Evolutionary conservation across 768 basidiomycete species (phyloP).

Genomic region (Lactarius hatsudake): DNA sequence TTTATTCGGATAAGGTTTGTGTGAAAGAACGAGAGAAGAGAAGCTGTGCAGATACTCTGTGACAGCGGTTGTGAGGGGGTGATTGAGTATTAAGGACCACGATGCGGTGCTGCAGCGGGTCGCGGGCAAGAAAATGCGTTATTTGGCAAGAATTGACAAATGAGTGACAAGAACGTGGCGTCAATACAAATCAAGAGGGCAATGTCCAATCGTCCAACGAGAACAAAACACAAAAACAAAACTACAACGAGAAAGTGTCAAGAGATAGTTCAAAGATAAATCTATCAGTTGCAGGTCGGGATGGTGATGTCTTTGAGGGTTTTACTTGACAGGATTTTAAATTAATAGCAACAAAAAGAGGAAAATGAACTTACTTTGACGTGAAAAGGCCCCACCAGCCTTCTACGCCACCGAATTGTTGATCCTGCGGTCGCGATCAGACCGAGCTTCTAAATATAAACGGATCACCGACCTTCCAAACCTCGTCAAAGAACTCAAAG

Average conservation of each 20-base stretch:
- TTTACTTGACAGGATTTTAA: conserved; percentile 43
- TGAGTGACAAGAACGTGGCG: conserved; percentile 15
- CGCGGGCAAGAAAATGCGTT: conserved; percentile 2
- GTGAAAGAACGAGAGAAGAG: background rate
- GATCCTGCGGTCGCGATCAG: conserved; percentile 39
- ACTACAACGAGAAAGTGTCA: background rate
- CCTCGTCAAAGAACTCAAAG: conserved; percentile 80
- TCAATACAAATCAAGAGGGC: background rate
- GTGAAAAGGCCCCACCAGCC: conserved; percentile 70
- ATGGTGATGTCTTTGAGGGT: conserved; percentile 70
- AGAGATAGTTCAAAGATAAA: background rate
- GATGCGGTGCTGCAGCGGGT: too few species aligned
- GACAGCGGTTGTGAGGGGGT: conserved; percentile 3
- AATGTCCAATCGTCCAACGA: background rate
- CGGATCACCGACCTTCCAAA: conserved; percentile 61
- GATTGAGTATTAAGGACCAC: background rate
- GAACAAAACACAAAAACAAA: background rate
- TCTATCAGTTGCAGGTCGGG: conserved; percentile 47
- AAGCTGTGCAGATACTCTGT: background rate
- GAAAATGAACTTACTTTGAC: conserved; percentile 41
- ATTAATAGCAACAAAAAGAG: background rate
- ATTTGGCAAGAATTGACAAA: conserved; percentile 18
- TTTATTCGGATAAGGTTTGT: background rate
- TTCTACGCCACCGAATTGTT: conserved; percentile 78
- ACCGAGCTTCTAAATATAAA: background rate